Conservation (phyloP, 179 eudicot genomes). For the Vitellaria paradoxa region DNA sequence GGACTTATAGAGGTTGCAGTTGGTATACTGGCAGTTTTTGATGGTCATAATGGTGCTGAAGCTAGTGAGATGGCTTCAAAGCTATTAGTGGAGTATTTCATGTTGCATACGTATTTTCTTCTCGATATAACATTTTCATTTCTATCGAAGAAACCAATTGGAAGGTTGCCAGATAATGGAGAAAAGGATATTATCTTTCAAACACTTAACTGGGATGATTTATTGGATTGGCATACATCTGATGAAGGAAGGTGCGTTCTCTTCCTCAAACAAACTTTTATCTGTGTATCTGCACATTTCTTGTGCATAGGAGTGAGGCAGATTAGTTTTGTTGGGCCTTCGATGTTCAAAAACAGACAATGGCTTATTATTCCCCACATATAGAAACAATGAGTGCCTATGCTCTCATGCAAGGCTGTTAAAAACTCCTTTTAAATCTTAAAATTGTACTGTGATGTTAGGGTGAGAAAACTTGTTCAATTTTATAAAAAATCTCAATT, state of each 20-base stretch:
- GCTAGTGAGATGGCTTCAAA: constrained; percentile 97
- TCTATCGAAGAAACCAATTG: constrained; percentile 42
- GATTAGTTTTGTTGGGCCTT: background rate
- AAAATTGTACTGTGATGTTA: too few species aligned
- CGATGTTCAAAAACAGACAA: background rate
- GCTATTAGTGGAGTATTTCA: constrained; percentile 76
- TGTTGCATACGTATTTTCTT: constrained; percentile 82
- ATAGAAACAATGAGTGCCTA: background rate
- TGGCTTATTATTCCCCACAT: background rate
- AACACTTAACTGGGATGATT: constrained; percentile 34
- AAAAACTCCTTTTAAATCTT: too few species aligned
- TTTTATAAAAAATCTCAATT: too few species aligned
- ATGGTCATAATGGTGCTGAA: constrained; percentile 97
- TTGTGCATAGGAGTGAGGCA: background rate
- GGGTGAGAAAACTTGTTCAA: background rate
- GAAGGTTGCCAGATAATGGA: constrained; percentile 45
- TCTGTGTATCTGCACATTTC: background rate
- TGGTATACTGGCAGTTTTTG: constrained; percentile 86
- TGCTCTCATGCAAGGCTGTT: background rate
- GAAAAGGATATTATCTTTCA: constrained; percentile 34
- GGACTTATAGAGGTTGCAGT: constrained; percentile 68
- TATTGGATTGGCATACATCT: constrained; percentile 30
- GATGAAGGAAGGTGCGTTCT: constrained; percentile 53
- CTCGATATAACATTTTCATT: constrained; percentile 73
- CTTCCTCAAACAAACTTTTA: background rate